A percentile compares a stretch with the other conserved stretches of the same genome.
Conservation (phyloP, 768 basidiomycete species). For the Mycena epipterygia region DNA sequence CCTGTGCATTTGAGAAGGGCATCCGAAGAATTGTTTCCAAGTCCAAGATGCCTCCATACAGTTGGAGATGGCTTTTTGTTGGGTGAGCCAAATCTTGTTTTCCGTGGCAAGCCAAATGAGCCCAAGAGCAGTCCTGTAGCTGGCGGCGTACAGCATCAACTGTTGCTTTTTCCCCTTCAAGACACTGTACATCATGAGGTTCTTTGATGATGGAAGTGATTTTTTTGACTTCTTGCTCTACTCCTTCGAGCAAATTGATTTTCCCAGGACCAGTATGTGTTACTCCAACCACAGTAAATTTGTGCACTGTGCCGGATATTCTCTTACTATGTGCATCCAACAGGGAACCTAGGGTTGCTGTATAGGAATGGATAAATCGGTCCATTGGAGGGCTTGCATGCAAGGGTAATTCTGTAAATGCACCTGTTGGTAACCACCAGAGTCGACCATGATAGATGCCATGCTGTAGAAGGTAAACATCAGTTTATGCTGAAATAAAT, state of each 20-base stretch:
- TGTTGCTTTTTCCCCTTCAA: background rate
- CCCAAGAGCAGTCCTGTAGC: background rate
- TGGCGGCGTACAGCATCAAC: background rate
- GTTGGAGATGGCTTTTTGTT: no score
- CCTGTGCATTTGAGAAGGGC: no score
- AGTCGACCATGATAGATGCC: background rate
- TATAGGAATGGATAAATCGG: background rate
- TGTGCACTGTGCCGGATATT: background rate
- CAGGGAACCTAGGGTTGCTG: background rate
- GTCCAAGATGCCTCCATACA: no score
- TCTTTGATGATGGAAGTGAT: slow-evolving; percentile 1
- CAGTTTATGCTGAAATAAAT: background rate
- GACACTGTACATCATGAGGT: background rate
- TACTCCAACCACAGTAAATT: background rate
- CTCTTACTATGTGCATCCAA: background rate
- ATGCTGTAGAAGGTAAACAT: background rate
- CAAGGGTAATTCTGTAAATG: no score
- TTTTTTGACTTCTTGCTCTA: slow-evolving; percentile 1
- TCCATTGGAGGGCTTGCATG: background rate
- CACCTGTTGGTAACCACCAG: no score
- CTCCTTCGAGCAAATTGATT: background rate
- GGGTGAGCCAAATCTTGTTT: no score
- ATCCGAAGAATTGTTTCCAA: no score
- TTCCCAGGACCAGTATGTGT: background rate
- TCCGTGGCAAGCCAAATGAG: no score